These are phyloP conservation scores for Rhizophagus sp. DNA, from an alignment of 192 early-diverging fungal species.

Conservation along the genomic window DNA sequence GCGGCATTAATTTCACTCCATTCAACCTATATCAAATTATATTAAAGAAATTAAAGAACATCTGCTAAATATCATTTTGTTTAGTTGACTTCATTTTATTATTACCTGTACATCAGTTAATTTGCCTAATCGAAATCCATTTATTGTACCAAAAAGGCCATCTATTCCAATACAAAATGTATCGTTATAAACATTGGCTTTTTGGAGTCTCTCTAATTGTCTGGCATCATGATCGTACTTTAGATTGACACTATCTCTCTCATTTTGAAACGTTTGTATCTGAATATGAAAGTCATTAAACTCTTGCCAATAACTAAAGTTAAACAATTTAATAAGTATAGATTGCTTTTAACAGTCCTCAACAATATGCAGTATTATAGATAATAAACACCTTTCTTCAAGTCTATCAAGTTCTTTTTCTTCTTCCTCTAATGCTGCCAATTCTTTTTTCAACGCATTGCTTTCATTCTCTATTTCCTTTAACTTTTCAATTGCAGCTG, in stretches of 20 bases:
- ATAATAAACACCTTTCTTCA: constrained; percentile 52
- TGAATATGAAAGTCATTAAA: constrained; percentile 71
- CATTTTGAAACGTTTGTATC: constrained; percentile 65
- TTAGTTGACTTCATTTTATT: not conserved
- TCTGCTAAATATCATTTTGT: not conserved
- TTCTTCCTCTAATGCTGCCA: constrained; percentile 54
- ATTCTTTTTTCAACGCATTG: constrained; percentile 46
- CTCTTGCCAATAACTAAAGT: constrained; percentile 63
- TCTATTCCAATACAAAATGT: constrained; percentile 86
- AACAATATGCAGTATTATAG: not conserved
- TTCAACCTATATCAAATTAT: constrained; percentile 60
- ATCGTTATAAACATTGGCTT: constrained; percentile 95
- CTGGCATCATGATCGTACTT: constrained; percentile 74
- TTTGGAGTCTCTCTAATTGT: constrained; percentile 82
- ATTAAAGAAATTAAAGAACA: constrained; percentile 8
- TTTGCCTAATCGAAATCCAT: constrained; percentile 88
- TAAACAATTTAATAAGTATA: not conserved
- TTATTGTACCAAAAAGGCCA: constrained; percentile 90
- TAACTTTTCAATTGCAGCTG: constrained; percentile 46
- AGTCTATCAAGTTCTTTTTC: constrained; percentile 54
- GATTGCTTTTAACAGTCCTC: not conserved
- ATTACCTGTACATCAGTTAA: constrained; percentile 67
- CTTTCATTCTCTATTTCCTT: constrained; percentile 51
- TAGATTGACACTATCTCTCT: constrained; percentile 78
- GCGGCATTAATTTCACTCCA: constrained; percentile 98